Conservation (phyloP, 2,329 filamentous ascomycete species). For the Neobulgaria alba region DNA sequence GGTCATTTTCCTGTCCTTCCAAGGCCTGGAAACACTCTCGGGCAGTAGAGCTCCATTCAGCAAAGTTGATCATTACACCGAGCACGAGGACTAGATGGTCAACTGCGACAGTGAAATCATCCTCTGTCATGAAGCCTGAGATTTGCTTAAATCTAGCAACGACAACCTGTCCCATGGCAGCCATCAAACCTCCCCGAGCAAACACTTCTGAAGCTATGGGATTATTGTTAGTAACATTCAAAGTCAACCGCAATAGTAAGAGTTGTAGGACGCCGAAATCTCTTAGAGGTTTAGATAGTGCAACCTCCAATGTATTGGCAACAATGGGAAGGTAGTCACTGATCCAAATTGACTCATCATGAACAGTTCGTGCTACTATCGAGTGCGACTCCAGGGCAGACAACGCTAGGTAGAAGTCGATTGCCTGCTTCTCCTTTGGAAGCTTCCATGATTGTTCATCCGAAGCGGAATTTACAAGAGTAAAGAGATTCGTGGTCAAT, state of each 20-base stretch:
- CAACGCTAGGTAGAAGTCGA: conserved; percentile 35
- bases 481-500: conserved; percentile 42
- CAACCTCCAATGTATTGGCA: conserved; percentile 36
- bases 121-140: conserved; percentile 39
- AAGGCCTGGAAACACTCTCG: conserved; percentile 39
- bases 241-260: conserved; percentile 54
- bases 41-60: conserved; percentile 64
- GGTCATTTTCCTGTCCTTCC: conserved; percentile 30
- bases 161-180: conserved; percentile 40
- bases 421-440: conserved; percentile 17
- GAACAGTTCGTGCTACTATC: conserved; percentile 38
- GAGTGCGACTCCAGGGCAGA: conserved; percentile 48
- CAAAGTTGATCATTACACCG: conserved; percentile 79
- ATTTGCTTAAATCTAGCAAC: conserved; percentile 42
- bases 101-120: conserved; percentile 44
- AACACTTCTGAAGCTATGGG: conserved; percentile 60
- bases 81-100: conserved; percentile 70
- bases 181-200: conserved; percentile 48
- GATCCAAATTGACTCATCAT: conserved; percentile 37
- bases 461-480: conserved; percentile 30
- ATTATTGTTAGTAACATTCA: conserved; percentile 83
- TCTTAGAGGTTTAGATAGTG: conserved; percentile 30
- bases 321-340: conserved; percentile 43
- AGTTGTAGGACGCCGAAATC: conserved; percentile 30
- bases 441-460: conserved; percentile 22